Base-by-base conservation (phyloP, 805 yeast genomes). In the Candida hungchunana region DNA sequence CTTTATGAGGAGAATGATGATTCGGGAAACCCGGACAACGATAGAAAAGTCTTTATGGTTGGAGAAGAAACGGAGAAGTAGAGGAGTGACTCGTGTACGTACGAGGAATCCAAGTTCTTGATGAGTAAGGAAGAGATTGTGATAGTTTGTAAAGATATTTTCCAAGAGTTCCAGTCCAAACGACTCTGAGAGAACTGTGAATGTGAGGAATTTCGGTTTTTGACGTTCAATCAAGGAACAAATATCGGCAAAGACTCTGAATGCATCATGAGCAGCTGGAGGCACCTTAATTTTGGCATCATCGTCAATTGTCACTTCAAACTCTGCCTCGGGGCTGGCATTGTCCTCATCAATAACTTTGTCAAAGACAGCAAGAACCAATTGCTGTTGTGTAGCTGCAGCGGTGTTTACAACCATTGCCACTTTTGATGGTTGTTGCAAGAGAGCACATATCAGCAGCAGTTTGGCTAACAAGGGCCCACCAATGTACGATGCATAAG, bases 361-460 rank as follows among this genome's bases (percentile, higher is more conserved):
- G 37, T 90, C 97, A 57, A 82, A 90, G 0, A 88, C 73, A 20
- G 82, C 75, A 24, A 82, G 76, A 29, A 88, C 71, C 28, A 93
- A 62, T 56, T 93, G 97, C 44, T 88, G 94, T 30, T 88, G 70
- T 4, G 97, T 87, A 2, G 97, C 98, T 32, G 86, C 79, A 0
- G 97, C 96, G 0, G 97, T 85, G 50, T 88, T 89, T 11, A 77
- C 70, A 5, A 93, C 95, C 48, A 85, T 84, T 0, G 82, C 75
- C 5, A 79, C 72, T 48, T 83, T 82, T 42, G 77, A 82, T 11
- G 77, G 70, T 11, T 76, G 63, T 38, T 85, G 88, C 32, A 93
- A 66, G 22, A 77, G 71, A 0, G 93, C 72, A 53, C 95, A 85
- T 3, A 90, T 76, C 16, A 66, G 63, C 15, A 90, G 60, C 10